Conservation (phyloP, 2,329 filamentous ascomycete species). For the Capronia coronata region DNA sequence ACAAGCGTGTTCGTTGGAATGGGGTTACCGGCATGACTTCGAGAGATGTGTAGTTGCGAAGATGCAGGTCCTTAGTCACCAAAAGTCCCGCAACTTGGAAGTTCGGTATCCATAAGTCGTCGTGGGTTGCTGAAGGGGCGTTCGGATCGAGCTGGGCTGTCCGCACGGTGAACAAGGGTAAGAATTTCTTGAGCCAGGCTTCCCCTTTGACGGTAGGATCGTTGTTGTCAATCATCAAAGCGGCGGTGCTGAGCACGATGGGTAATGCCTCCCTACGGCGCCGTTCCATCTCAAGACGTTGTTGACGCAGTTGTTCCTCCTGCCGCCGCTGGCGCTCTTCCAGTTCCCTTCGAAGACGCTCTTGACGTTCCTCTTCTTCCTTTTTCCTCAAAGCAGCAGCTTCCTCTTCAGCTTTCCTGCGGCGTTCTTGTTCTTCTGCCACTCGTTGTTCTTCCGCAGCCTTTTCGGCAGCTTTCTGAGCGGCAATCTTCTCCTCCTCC, state of each 20-base stretch:
- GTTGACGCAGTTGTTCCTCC: constrained; percentile 37
- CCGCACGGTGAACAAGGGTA: constrained; percentile 42
- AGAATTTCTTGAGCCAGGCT: constrained; percentile 41
- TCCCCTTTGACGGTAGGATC: constrained; percentile 39
- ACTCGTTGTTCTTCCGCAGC: constrained; percentile 6
- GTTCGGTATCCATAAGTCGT: constrained; percentile 46
- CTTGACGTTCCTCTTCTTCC: constrained; percentile 43
- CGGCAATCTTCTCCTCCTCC: constrained; percentile 18
- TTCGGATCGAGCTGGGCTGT: constrained; percentile 39
- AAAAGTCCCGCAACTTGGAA: constrained; percentile 45
- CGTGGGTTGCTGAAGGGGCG: constrained; percentile 34
- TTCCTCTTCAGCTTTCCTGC: constrained; percentile 32
- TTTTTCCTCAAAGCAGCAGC: constrained; percentile 34
- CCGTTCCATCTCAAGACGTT: constrained; percentile 42
- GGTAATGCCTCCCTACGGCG: constrained; percentile 43
- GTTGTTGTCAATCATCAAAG: constrained; percentile 41
- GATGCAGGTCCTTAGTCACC: constrained; percentile 45
- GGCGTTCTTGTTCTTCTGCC: constrained; percentile 18
- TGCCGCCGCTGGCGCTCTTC: constrained; percentile 40
- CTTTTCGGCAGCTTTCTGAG: constrained; percentile 21
- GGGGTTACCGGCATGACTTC: constrained; percentile 41
- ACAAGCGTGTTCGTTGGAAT: constrained; percentile 42
- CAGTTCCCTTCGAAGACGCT: constrained; percentile 31
- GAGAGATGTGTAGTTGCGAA: constrained; percentile 40
- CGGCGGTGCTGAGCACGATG: constrained; percentile 40